phyloP scores from a whole-genome alignment of 768 basidiomycete genomes.

The Rhizopogon rudus region DNA sequence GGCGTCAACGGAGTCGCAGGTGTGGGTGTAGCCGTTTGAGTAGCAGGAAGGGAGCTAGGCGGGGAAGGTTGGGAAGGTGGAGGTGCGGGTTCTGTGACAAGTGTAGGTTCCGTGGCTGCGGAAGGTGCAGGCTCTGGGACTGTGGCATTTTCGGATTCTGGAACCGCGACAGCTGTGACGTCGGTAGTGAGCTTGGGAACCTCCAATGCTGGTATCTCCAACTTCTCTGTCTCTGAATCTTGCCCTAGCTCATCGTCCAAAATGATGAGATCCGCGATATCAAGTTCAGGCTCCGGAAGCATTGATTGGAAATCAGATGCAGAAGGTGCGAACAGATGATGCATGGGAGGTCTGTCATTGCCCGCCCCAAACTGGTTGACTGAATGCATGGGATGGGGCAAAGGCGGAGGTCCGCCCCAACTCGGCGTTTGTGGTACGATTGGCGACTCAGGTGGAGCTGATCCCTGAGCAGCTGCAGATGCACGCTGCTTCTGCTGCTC shows the following conservation, averaged over 20 bases:
- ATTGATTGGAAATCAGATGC: conserved; percentile 34
- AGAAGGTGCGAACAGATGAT: conserved; percentile 34
- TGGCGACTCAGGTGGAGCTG: conserved; percentile 73
- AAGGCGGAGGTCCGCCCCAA: conserved; percentile 63
- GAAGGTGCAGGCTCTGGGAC: conserved; percentile 17
- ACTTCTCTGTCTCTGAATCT: conserved; percentile 23
- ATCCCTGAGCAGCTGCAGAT: conserved; percentile 37
- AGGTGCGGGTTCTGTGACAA: conserved; percentile 13
- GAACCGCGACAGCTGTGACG: conserved; percentile 7
- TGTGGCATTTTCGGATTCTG: conserved; percentile 11
- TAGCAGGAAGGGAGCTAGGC: conserved; percentile 26
- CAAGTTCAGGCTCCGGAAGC: conserved; percentile 55
- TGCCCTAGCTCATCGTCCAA: conserved; percentile 58
- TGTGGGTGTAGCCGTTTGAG: conserved; percentile 17
- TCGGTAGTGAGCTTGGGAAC: conserved; percentile 4
- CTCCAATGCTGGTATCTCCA: conserved; percentile 14
- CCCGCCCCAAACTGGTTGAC: conserved; percentile 21
- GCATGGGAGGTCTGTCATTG: conserved; percentile 24
- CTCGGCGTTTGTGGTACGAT: conserved; percentile 36
- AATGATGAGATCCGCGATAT: conserved; percentile 73
- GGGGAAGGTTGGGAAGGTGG: conserved; percentile 44
- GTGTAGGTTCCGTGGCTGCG: conserved; percentile 20
- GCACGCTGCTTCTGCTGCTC: conserved; percentile 42
- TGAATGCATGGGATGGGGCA: conserved; percentile 42
- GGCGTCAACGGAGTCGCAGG: conserved; percentile 18